Base-by-base conservation (phyloP, 345 rosid species). In the Syzygium grande region DNA sequence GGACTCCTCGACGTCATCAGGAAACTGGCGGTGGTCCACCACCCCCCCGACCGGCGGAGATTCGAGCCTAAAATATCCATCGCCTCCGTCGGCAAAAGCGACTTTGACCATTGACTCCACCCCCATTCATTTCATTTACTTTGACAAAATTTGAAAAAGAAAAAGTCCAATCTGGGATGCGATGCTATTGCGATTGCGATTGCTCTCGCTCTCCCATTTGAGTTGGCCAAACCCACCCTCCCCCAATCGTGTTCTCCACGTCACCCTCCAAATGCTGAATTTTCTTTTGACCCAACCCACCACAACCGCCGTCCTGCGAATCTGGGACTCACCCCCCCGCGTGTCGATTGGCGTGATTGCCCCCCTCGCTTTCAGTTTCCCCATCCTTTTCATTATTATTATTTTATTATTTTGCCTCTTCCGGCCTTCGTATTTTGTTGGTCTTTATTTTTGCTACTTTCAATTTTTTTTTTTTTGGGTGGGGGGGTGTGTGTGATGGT, bases 101-200 rank as follows among this genome's bases (percentile, higher is more conserved):
- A 92, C 91, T 86, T 86, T 90, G 94, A 92, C 94, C 90, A 15
- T 88, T 88, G 91, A 91, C 90, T 87, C 5, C 13, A 53, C 58
- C 61, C 1, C 86, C 46, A 6, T 43, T 6, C 46, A 43, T 43
- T 17, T 17, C 56, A 21, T 54, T 21, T 2, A 54, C n/a, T n/a
- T 17, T 54, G 6, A 21, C 6, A 2, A 2, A 14, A 34, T 43
- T 43, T 43, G 5, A 29, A 5, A 84, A 65, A 46, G 49, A 38
- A 85, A 85, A 85, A 87, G 63, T 78, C 85, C 88, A 52, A 86
- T 29, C 79, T 38, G 88, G 88, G 22, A 52, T 73, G 88, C 63
- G 46, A n/a, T 43, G 46, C 46, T 6, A 43, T 5, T 6, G 46
- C 43, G 1, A 41, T 41, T 41, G 43, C 43, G 4, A 41, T 4